Conservation (phyloP, 2,329 filamentous ascomycete genomes). For the Dothiorella sarmentorum region DNA sequence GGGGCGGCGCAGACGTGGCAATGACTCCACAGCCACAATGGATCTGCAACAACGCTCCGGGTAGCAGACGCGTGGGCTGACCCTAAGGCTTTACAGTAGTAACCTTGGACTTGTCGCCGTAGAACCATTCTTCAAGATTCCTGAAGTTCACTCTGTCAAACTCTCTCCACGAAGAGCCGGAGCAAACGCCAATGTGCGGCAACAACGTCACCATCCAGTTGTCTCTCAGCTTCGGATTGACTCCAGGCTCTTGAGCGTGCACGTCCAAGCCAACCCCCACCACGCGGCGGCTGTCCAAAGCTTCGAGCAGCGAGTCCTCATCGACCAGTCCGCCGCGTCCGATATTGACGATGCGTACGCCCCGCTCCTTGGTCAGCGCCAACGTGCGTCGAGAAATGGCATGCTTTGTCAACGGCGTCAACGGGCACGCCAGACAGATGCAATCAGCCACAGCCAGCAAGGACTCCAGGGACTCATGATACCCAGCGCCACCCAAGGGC, state of each 20-base stretch:
- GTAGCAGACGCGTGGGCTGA: neutral
- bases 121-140: slow-evolving; percentile 1
- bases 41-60: neutral
- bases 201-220: slow-evolving; percentile 52
- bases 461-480: slow-evolving; percentile 56
- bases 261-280: slow-evolving; percentile 56
- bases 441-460: slow-evolving; percentile 53
- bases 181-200: slow-evolving; percentile 51
- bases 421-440: slow-evolving; percentile 53
- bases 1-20: slow-evolving; percentile 10
- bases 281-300: slow-evolving; percentile 53
- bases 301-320: slow-evolving; percentile 53
- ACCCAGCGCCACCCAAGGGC: slow-evolving; percentile 46
- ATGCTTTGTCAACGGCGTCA: slow-evolving; percentile 50
- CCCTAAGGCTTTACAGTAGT: too few species aligned
- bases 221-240: slow-evolving; percentile 49
- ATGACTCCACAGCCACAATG: neutral
- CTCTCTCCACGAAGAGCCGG: neutral
- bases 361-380: slow-evolving; percentile 51
- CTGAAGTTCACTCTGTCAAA: neutral
- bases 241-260: slow-evolving; percentile 55
- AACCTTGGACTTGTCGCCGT: slow-evolving; percentile 2
- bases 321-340: slow-evolving; percentile 56
- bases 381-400: slow-evolving; percentile 52
- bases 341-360: slow-evolving; percentile 57